Conservation (phyloP, 139 green algal genomes). For the Klebsormidium nitens region DNA sequence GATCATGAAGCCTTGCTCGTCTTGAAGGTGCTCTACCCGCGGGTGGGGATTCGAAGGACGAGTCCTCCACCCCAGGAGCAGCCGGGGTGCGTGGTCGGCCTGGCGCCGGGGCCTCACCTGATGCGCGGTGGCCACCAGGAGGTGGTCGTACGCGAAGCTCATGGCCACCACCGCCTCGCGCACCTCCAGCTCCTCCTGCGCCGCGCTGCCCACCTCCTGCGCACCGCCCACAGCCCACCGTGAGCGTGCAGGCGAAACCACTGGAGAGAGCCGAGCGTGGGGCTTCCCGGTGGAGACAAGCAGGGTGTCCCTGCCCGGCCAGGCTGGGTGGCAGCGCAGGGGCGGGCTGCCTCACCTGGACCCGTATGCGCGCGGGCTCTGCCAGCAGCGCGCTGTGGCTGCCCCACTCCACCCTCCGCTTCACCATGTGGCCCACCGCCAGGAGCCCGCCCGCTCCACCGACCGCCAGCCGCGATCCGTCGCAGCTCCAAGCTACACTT, state of each 20-base stretch:
- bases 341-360: neutral
- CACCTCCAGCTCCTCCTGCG: constrained; percentile 66
- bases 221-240: too few relatives aligned
- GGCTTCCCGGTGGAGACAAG: too few relatives aligned
- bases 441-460: constrained; percentile 54
- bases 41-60: too few relatives aligned
- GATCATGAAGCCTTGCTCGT: too few relatives aligned
- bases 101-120: too few relatives aligned
- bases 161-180: constrained; percentile 66
- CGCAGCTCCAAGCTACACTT: constrained; percentile 53
- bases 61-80: too few relatives aligned
- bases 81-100: too few relatives aligned
- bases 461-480: constrained; percentile 62
- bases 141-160: constrained; percentile 58
- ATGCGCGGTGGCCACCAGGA: constrained; percentile 67
- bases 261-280: too few relatives aligned
- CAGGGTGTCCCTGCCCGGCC: too few relatives aligned
- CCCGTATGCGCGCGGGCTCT: constrained; percentile 19
- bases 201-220: constrained; percentile 55
- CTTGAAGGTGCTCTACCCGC: too few relatives aligned
- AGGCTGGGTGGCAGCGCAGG: too few relatives aligned
- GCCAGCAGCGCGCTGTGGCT: constrained; percentile 45
- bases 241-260: too few relatives aligned
- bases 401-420: constrained; percentile 27
- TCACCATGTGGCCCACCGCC: constrained; percentile 50